Evolutionary conservation across 495 filamentous ascomycete species (phyloP).

Genomic region (Penicillium silybi): DNA sequence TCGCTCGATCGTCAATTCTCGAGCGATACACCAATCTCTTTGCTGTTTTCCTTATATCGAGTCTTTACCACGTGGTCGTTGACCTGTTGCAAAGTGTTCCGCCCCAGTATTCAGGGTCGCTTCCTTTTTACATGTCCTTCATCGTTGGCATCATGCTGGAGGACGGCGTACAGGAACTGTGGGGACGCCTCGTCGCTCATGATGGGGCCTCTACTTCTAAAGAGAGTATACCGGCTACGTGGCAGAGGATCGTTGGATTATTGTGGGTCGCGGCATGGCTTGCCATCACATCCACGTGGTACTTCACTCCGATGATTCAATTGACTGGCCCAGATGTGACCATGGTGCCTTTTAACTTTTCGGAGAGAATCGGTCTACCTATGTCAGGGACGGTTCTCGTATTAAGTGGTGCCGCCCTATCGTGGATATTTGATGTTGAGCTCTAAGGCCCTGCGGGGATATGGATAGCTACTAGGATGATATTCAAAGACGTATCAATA

Average conservation of each 20-base stretch:
- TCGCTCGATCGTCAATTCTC: neutral
- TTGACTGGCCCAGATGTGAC: constrained; percentile 1
- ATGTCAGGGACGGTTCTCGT: too few species aligned
- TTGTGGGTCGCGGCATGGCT: constrained; percentile 12
- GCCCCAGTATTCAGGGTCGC: neutral
- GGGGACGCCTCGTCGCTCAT: neutral
- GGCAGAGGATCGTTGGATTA: constrained; percentile 3
- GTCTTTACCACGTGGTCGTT: neutral
- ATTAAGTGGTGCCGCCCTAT: neutral
- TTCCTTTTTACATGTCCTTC: constrained; percentile 10
- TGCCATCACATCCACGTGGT: constrained; percentile 13
- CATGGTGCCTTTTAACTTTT: constrained; percentile 13
- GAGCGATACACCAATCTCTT: neutral
- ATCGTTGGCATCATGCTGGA: constrained; percentile 6
- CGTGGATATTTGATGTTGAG: neutral
- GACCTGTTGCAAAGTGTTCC: constrained; percentile 6
- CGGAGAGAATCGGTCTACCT: neutral
- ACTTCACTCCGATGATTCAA: constrained; percentile 16
- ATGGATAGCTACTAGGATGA: too few species aligned
- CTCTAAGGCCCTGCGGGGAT: neutral
- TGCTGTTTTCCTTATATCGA: constrained; percentile 2
- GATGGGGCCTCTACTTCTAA: neutral
- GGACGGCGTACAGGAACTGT: constrained; percentile 3
- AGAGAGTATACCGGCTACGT: neutral
- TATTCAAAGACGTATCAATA: too few species aligned